These are phyloP conservation scores for Venustampulla echinocandica DNA, from an alignment of 495 filamentous ascomycete species.

Conservation along the genomic window DNA sequence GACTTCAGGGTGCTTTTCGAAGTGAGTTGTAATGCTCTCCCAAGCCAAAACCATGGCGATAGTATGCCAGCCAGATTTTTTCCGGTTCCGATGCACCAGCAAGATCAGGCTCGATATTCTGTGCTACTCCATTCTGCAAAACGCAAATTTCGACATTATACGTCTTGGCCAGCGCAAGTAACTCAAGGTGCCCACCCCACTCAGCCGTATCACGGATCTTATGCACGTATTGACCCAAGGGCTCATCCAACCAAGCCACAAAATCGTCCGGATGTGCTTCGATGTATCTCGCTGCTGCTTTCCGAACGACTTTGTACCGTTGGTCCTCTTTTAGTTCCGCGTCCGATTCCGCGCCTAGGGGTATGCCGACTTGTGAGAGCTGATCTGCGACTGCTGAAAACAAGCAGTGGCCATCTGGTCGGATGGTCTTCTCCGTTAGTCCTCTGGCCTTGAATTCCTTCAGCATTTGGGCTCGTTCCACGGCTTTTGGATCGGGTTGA, in stretches of 20 bases:
- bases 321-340: slow-evolving; percentile 17
- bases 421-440: slow-evolving; percentile 69
- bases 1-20: slow-evolving; percentile 29
- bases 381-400: slow-evolving; percentile 89
- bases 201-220: slow-evolving; percentile 85
- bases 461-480: slow-evolving; percentile 63
- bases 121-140: slow-evolving; percentile 72
- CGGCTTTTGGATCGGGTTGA: slow-evolving; percentile 63
- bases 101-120: slow-evolving; percentile 53
- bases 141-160: slow-evolving; percentile 80
- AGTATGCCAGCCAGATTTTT: slow-evolving; percentile 88
- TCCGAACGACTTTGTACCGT: slow-evolving; percentile 45
- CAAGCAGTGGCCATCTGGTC: slow-evolving; percentile 91
- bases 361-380: slow-evolving; percentile 40
- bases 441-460: slow-evolving; percentile 49
- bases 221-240: slow-evolving; percentile 59
- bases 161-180: slow-evolving; percentile 72
- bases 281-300: slow-evolving; percentile 51
- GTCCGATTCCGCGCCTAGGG: slow-evolving; percentile 25
- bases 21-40: slow-evolving; percentile 98
- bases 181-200: slow-evolving; percentile 92
- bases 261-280: slow-evolving; percentile 42
- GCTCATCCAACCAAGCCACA: slow-evolving; percentile 73
- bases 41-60: slow-evolving; percentile 81
- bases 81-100: slow-evolving; percentile 26